Percentiles rank a stretch among this genome's conserved stretches.
Conservation (phyloP, 2,329 filamentous ascomycete genomes). For the Penicillium sp. region DNA sequence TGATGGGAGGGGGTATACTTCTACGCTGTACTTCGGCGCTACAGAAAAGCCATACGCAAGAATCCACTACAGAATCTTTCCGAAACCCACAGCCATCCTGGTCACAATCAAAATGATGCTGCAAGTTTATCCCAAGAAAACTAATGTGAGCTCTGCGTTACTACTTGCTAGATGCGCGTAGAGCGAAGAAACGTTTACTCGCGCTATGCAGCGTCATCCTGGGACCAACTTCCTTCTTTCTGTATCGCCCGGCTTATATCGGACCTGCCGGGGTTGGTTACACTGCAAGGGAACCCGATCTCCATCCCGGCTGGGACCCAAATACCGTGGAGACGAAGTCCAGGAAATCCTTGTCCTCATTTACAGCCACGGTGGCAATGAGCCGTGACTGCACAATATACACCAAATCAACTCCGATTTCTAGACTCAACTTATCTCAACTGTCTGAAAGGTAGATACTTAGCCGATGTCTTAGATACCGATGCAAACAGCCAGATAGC, state of each 20-base stretch:
- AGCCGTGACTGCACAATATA: not conserved
- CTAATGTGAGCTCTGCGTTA: not conserved
- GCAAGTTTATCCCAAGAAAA: not conserved
- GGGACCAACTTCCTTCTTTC: not conserved
- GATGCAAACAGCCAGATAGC: not conserved
- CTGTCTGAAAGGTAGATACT: not conserved
- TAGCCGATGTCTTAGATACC: not conserved
- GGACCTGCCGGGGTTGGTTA: slow-evolving; percentile 5
- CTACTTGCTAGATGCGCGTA: not conserved
- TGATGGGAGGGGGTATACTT: not conserved
- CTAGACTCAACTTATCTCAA: not conserved
- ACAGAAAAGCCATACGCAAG: not conserved
- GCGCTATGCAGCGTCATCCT: not conserved
- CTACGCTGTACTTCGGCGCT: not conserved
- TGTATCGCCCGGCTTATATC: slow-evolving; percentile 6
- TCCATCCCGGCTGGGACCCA: slow-evolving; percentile 3
- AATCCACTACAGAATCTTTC: not conserved
- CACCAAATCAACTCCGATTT: not conserved
- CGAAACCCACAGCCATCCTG: not conserved
- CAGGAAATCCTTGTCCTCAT: not conserved
- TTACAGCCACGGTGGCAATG: not conserved
- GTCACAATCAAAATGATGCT: not conserved
- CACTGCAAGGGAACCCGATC: slow-evolving; percentile 13
- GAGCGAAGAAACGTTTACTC: not conserved
- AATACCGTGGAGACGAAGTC: slow-evolving; percentile 10